These are phyloP conservation scores for Calonectria henricotiae DNA, from an alignment of 2,329 filamentous ascomycete genomes.

Conservation along the genomic window DNA sequence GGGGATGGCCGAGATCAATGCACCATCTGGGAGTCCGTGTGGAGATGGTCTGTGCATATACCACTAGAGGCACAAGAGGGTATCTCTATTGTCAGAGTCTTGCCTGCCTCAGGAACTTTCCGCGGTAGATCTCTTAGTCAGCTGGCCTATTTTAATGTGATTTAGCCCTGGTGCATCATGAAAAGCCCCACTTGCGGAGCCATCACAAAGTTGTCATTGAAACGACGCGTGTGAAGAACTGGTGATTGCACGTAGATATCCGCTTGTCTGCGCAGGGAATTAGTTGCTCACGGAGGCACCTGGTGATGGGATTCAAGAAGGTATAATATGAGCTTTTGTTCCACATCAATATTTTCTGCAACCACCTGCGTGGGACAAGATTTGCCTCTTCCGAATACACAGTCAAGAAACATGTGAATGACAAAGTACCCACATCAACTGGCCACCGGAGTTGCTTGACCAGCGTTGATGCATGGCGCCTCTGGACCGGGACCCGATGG, in stretches of 20 bases:
- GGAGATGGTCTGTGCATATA: slow-evolving; percentile 35
- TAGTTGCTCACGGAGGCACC: background rate
- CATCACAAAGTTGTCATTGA: slow-evolving; percentile 22
- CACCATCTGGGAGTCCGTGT: slow-evolving; percentile 32
- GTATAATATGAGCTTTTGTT: background rate
- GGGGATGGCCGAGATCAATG: slow-evolving; percentile 45
- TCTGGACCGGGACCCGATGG: background rate
- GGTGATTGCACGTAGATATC: slow-evolving; percentile 22
- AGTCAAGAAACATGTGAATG: slow-evolving; percentile 15
- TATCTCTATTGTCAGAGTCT: background rate
- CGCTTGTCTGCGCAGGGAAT: background rate
- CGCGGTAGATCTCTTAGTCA: slow-evolving; percentile 28
- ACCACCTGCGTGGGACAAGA: slow-evolving; percentile 2
- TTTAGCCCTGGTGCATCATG: background rate
- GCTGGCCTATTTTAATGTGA: slow-evolving; percentile 16
- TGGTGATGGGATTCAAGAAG: background rate
- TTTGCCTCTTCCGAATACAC: slow-evolving; percentile 6
- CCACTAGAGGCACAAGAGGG: slow-evolving; percentile 14
- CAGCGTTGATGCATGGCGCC: slow-evolving; percentile 2
- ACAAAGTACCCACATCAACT: slow-evolving; percentile 13
- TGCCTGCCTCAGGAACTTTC: slow-evolving; percentile 8
- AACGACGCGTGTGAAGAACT: slow-evolving; percentile 10
- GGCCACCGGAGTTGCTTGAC: background rate
- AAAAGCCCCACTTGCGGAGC: slow-evolving; percentile 5
- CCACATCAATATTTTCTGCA: background rate